phyloP scores from a whole-genome alignment of 345 rosid genomes.

The Durio zibethinus region DNA sequence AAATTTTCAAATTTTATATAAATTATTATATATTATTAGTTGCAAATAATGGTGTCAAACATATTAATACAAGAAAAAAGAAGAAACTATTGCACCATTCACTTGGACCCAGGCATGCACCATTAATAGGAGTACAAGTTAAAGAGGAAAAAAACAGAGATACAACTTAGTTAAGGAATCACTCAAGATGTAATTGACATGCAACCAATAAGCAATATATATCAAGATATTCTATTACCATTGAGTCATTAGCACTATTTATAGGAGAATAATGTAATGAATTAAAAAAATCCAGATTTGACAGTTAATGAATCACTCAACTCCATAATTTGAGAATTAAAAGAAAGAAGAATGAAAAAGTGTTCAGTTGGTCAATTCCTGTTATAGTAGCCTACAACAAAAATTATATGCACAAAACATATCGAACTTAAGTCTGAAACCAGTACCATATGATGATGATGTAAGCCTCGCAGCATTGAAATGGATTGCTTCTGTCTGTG shows the following conservation, averaged over 20 bases:
- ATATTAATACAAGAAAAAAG: neutral
- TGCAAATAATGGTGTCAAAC: neutral
- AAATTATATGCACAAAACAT: neutral
- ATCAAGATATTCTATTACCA: neutral
- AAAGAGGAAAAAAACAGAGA: neutral
- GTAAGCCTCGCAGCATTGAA: slow-evolving; percentile 47
- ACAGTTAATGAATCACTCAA: neutral
- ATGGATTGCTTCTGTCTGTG: slow-evolving; percentile 56
- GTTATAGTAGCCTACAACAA: neutral
- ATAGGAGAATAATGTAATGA: neutral
- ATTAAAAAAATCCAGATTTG: neutral
- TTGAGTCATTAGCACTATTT: neutral
- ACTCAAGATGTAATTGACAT: neutral
- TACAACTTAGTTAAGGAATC: neutral
- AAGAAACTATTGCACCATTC: neutral
- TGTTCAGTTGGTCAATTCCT: neutral
- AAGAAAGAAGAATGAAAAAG: neutral
- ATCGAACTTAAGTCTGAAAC: slow-evolving; percentile 12
- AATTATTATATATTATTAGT: neutral
- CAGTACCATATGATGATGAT: slow-evolving; percentile 48
- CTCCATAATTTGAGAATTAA: neutral
- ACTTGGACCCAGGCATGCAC: neutral
- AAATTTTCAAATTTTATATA: neutral
- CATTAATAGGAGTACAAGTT: neutral
- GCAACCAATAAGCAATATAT: neutral